Evolutionary conservation across 2,329 filamentous ascomycete species (phyloP).

Genomic region (Aureobasidium leucospermi): DNA sequence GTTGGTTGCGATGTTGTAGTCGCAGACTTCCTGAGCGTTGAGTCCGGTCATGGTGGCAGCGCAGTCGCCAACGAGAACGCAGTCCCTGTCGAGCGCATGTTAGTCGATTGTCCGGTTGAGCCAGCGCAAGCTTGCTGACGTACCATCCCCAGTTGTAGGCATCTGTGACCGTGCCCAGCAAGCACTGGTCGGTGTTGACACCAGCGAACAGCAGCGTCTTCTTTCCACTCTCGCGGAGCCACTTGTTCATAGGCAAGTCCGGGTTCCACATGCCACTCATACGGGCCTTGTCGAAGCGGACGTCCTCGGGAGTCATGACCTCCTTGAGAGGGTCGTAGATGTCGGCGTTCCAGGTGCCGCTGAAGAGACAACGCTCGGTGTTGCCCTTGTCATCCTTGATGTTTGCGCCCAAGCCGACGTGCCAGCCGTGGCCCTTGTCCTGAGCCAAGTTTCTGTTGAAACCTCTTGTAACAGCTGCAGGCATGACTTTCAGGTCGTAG

Average conservation of each 20-base stretch:
- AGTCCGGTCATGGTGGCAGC: slow-evolving; percentile 35
- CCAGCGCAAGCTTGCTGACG: background rate
- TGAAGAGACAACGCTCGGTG: slow-evolving; percentile 35
- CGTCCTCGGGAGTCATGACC: slow-evolving; percentile 30
- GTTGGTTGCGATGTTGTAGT: slow-evolving; percentile 36
- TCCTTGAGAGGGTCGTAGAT: slow-evolving; percentile 35
- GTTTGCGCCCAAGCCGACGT: slow-evolving; percentile 32
- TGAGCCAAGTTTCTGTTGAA: slow-evolving; percentile 29
- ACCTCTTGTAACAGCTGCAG: slow-evolving; percentile 34
- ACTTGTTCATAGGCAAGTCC: slow-evolving; percentile 34
- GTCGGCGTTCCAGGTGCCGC: slow-evolving; percentile 36
- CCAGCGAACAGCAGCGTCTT: slow-evolving; percentile 36
- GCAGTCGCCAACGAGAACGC: slow-evolving; percentile 34
- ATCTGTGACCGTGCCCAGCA: slow-evolving; percentile 35
- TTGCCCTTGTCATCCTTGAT: slow-evolving; percentile 32
- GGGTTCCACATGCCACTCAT: slow-evolving; percentile 38
- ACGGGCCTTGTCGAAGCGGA: slow-evolving; percentile 37
- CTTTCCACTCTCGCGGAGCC: slow-evolving; percentile 33
- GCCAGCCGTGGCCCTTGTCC: slow-evolving; percentile 33
- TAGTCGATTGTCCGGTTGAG: background rate
- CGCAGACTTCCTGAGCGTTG: slow-evolving; percentile 32
- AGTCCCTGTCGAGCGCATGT: slow-evolving; percentile 21
- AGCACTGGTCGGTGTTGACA: slow-evolving; percentile 38
- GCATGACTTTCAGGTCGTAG: slow-evolving; percentile 32
- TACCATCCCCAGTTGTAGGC: slow-evolving; percentile 36